These are phyloP conservation scores for Teunomyces funiuensis DNA, from an alignment of 805 yeast species.

Conservation along the genomic window DNA sequence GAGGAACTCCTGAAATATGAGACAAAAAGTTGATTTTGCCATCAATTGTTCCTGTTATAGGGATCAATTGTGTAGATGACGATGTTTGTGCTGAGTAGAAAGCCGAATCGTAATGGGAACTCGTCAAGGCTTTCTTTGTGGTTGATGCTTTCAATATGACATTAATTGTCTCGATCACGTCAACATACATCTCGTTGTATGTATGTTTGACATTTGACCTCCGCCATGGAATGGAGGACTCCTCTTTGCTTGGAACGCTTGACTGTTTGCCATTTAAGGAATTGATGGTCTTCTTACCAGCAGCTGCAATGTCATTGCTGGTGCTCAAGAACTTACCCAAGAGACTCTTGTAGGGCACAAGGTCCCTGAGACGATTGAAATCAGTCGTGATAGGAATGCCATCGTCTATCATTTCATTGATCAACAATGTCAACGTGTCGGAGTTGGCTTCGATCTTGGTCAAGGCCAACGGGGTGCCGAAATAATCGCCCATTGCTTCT, in stretches of 20 bases:
- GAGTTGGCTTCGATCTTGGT: constrained; percentile 64
- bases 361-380: constrained; percentile 63
- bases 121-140: constrained; percentile 11
- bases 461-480: constrained; percentile 53
- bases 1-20: constrained; percentile 77
- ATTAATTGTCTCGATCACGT: constrained; percentile 65
- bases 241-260: neutral
- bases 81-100: constrained; percentile 19
- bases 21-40: constrained; percentile 68
- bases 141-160: constrained; percentile 46
- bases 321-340: constrained; percentile 50
- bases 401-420: constrained; percentile 77
- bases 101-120: constrained; percentile 19
- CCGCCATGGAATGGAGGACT: constrained; percentile 69
- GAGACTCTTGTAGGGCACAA: constrained; percentile 64
- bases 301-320: constrained; percentile 34
- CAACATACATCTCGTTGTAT: constrained; percentile 84
- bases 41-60: constrained; percentile 52
- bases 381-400: constrained; percentile 76
- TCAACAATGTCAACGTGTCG: constrained; percentile 66
- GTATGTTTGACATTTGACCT: constrained; percentile 65
- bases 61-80: constrained; percentile 27
- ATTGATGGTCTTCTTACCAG: constrained; percentile 20
- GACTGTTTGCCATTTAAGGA: constrained; percentile 14
- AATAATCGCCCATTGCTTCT: constrained; percentile 55